Evolutionary conservation across 139 green algal genomes (phyloP).

Genomic region (Spirogloea muscicola): DNA sequence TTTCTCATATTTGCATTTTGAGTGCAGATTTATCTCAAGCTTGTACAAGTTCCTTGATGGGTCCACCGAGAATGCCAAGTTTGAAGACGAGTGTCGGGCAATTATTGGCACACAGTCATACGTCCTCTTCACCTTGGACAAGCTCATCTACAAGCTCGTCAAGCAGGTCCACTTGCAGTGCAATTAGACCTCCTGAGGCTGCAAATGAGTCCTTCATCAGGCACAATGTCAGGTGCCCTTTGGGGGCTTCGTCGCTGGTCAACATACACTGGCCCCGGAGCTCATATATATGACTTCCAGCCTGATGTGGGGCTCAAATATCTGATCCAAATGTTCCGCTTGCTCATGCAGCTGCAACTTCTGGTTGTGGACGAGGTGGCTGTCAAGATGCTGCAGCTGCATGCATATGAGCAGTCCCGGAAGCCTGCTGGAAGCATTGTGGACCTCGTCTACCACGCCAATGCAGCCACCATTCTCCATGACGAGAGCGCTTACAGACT

Average conservation of each 20-base stretch:
- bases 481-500: slow-evolving; percentile 26
- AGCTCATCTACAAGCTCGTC: slow-evolving; percentile 85
- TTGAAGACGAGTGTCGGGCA: slow-evolving; percentile 68
- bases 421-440: slow-evolving; percentile 9
- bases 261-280: background rate
- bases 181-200: background rate
- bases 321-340: background rate
- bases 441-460: slow-evolving; percentile 57
- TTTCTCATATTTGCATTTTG: background rate
- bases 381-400: slow-evolving; percentile 67
- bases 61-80: slow-evolving; percentile 58
- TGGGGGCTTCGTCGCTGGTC: background rate
- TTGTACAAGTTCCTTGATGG: slow-evolving; percentile 62
- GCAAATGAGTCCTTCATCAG: background rate
- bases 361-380: slow-evolving; percentile 66
- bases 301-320: background rate
- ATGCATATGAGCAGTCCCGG: slow-evolving; percentile 70
- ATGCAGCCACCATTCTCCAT: slow-evolving; percentile 54
- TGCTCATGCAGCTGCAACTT: slow-evolving; percentile 31
- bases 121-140: slow-evolving; percentile 92
- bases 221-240: background rate
- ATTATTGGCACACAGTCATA: slow-evolving; percentile 84
- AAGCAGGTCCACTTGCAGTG: slow-evolving; percentile 62
- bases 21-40: slow-evolving; percentile 55
- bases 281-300: too few species aligned